A percentile compares a stretch with the other conserved stretches of the same genome.
Evolutionary conservation across 768 basidiomycete genomes (phyloP).

Genomic region (Cyathus striatus): DNA sequence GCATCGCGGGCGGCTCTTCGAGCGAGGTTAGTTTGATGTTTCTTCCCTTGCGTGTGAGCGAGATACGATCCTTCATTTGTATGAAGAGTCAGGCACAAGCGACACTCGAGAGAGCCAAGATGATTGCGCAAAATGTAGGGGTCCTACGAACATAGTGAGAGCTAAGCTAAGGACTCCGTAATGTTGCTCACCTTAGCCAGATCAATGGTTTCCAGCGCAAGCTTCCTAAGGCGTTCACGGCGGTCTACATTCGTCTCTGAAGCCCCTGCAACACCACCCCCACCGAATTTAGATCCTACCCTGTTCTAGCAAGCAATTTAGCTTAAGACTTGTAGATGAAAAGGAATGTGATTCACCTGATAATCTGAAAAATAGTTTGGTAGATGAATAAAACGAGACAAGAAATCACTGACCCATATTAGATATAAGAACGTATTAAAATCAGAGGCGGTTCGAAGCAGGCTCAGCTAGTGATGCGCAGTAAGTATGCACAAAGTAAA

Average conservation of each 20-base stretch:
- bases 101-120: slow-evolving; percentile 96
- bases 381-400: too few species aligned
- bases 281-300: slow-evolving; percentile 93
- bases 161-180: neutral
- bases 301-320: slow-evolving; percentile 61
- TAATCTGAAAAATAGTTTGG: slow-evolving; percentile 46
- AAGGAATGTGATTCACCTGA: slow-evolving; percentile 42
- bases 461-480: too few species aligned
- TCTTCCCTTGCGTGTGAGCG: slow-evolving; percentile 98
- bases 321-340: slow-evolving; percentile 4
- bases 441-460: too few species aligned
- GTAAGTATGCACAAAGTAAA: slow-evolving; percentile 1
- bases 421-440: too few species aligned
- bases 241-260: slow-evolving; percentile 95
- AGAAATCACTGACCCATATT: too few species aligned
- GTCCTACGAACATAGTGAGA: slow-evolving; percentile 40
- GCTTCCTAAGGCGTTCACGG: slow-evolving; percentile 89
- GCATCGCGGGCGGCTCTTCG: slow-evolving; percentile 96
- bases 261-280: slow-evolving; percentile 92
- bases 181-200: slow-evolving; percentile 74
- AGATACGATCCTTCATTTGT: slow-evolving; percentile 99
- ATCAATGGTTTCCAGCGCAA: slow-evolving; percentile 96
- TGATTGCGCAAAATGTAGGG: slow-evolving; percentile 99
- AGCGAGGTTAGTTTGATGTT: slow-evolving; percentile 97
- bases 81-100: slow-evolving; percentile 94